A percentile compares a stretch with the other conserved stretches of the same genome.
Conservation (phyloP, 805 yeast genomes). For the Starmerella floricola region DNA sequence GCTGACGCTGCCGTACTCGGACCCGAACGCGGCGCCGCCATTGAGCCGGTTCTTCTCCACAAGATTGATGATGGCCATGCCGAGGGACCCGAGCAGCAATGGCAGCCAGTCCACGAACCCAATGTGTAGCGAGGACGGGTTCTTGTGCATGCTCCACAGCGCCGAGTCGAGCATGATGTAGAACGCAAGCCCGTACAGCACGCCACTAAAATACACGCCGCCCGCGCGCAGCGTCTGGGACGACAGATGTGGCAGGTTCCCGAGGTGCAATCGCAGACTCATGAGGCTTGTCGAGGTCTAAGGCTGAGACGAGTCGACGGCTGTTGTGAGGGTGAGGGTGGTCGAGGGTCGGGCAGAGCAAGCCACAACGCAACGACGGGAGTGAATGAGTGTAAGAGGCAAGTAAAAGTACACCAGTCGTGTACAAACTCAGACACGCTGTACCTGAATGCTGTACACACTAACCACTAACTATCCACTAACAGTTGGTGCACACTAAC, state of each 20-base stretch:
- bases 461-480: too few species aligned
- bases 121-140: slow-evolving; percentile 77
- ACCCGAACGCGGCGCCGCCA: slow-evolving; percentile 33
- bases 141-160: slow-evolving; percentile 67
- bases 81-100: slow-evolving; percentile 71
- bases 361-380: too few species aligned
- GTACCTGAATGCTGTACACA: too few species aligned
- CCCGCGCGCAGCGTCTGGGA: slow-evolving; percentile 56
- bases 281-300: background rate
- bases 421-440: too few species aligned
- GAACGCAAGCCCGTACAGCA: slow-evolving; percentile 65
- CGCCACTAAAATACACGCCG: slow-evolving; percentile 52
- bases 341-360: too few species aligned
- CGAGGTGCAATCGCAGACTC: slow-evolving; percentile 18
- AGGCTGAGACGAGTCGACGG: background rate
- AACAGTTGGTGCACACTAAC: too few species aligned
- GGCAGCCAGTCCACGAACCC: slow-evolving; percentile 96
- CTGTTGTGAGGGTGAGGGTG: too few species aligned
- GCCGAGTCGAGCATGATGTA: slow-evolving; percentile 87
- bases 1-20: slow-evolving; percentile 28
- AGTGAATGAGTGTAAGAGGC: too few species aligned
- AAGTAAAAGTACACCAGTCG: too few species aligned
- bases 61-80: slow-evolving; percentile 69
- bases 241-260: slow-evolving; percentile 40
- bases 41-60: slow-evolving; percentile 52